phyloP scores from a whole-genome alignment of 768 basidiomycete genomes.

The Boletus sp. region DNA sequence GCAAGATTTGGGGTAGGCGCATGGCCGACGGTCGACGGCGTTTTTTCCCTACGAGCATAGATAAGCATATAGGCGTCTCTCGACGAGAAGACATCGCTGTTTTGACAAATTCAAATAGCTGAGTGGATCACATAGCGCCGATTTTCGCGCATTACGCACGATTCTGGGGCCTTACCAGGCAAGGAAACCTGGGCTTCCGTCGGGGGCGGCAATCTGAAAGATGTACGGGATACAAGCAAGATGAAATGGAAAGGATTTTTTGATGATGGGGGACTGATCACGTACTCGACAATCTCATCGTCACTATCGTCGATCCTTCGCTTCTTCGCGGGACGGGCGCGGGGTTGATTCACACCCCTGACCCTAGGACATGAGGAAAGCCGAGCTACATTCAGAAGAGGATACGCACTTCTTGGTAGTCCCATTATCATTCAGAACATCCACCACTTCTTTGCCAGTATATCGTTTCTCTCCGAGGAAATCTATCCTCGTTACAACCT shows the following conservation, averaged over 20 bases:
- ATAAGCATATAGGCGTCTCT: conserved; percentile 96
- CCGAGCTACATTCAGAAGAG: background rate
- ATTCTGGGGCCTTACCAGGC: conserved; percentile 43
- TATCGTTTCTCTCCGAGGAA: conserved; percentile 47
- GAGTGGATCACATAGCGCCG: conserved; percentile 40
- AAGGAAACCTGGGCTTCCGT: conserved; percentile 21
- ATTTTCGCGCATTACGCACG: conserved; percentile 75
- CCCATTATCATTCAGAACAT: conserved; percentile 25
- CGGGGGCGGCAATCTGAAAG: conserved; percentile 20
- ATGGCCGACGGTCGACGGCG: conserved; percentile 10
- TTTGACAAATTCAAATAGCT: conserved; percentile 19
- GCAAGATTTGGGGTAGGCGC: conserved; percentile 15
- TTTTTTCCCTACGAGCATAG: conserved; percentile 54
- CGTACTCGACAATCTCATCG: conserved; percentile 41
- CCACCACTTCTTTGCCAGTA: conserved; percentile 27
- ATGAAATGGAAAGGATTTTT: conserved; percentile 16
- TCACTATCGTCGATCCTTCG: conserved; percentile 58
- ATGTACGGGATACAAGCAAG: conserved; percentile 4
- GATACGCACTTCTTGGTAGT: conserved; percentile 27
- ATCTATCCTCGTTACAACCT: conserved; percentile 65
- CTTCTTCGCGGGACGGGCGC: conserved; percentile 43
- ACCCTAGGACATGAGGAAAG: background rate
- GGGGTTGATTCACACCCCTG: conserved; percentile 30
- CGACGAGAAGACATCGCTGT: conserved; percentile 55
- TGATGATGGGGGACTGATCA: conserved; percentile 16